Evolutionary conservation across 768 basidiomycete species (phyloP).

Genomic region (Russula dissimulans): DNA sequence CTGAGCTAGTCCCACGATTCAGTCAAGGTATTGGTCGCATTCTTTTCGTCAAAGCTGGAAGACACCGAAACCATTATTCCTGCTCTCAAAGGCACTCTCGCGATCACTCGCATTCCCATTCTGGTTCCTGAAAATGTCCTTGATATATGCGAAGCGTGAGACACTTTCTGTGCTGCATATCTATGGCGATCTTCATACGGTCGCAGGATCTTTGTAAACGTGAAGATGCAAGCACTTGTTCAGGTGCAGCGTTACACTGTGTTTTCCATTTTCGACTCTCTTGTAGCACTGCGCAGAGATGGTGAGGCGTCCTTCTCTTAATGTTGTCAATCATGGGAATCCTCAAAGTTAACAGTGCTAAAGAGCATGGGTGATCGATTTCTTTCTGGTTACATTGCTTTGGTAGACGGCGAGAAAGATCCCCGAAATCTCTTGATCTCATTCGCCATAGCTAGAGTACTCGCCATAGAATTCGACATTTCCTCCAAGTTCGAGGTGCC

Average conservation of each 20-base stretch:
- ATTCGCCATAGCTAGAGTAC: slow-evolving; percentile 79
- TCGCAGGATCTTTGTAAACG: slow-evolving; percentile 60
- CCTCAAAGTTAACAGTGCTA: slow-evolving; percentile 38
- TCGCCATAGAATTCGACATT: slow-evolving; percentile 84
- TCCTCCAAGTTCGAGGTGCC: slow-evolving; percentile 66
- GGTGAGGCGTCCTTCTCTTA: slow-evolving; percentile 22
- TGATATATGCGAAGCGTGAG: slow-evolving; percentile 53
- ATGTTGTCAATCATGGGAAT: background rate
- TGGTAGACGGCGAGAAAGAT: slow-evolving; percentile 97
- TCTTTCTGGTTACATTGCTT: slow-evolving; percentile 57
- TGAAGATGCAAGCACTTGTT: slow-evolving; percentile 73
- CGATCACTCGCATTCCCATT: slow-evolving; percentile 51
- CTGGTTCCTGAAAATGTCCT: slow-evolving; percentile 59
- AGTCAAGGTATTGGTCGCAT: slow-evolving; percentile 78
- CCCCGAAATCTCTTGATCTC: slow-evolving; percentile 87
- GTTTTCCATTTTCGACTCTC: slow-evolving; percentile 68
- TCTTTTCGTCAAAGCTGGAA: slow-evolving; percentile 80
- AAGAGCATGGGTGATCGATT: slow-evolving; percentile 67
- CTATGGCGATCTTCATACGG: background rate
- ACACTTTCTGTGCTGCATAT: slow-evolving; percentile 18
- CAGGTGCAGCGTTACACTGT: slow-evolving; percentile 78
- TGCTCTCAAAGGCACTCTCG: slow-evolving; percentile 64
- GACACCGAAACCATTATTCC: slow-evolving; percentile 80
- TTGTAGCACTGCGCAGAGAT: slow-evolving; percentile 63
- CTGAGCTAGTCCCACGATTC: background rate